Base-by-base conservation (phyloP, 331 rosid species). In the Acacia concinna region DNA sequence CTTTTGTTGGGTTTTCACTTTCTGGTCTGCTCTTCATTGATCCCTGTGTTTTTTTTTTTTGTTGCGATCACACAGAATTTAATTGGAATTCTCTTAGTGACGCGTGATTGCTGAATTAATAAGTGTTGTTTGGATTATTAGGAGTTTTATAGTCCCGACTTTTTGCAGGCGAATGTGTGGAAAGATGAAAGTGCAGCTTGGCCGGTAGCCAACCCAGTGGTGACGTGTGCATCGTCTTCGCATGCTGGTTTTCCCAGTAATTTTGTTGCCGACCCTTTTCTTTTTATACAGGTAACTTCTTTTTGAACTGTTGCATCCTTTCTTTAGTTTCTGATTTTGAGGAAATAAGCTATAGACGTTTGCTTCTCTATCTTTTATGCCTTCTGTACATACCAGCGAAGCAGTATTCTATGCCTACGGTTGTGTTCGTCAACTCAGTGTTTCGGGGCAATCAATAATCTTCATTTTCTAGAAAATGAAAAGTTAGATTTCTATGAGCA, bases 201-300 rank as follows among this genome's bases (percentile, higher is more conserved):
- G 99, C 99, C 99, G 0, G 98, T 96, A 63, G 97, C 99, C 6
- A 96, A 96, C 81, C 99, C 99, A 52, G 97, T 93, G 59, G 70
- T 96, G 82, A 90, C 97, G 6, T 96, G 99, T 89, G 96, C 97
- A 81, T 90, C 98, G 13, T 88, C 85, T 82, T 96, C 99, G 66
- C 92, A 87, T 79, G 94, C 94, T 81, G 98, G 99, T 71, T 86
- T 79, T 71, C 97, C 98, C 1, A 96, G 99, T 77, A 96, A 96
- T 84, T 96, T 96, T 88, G 98, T 93, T 81, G 98, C 98, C 18
- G 99, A 96, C 77, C 98, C 99, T 83, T 96, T 93, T 77, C 97
- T 96, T 74, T 89, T 85, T 62, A 80, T 88, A 65, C 91, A 96
- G 99, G 99, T 91, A 77, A 41, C 27, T 52, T 8, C 49, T 72